Base-by-base conservation (phyloP, 805 yeast species). In the Saccharomycopsis vini region DNA sequence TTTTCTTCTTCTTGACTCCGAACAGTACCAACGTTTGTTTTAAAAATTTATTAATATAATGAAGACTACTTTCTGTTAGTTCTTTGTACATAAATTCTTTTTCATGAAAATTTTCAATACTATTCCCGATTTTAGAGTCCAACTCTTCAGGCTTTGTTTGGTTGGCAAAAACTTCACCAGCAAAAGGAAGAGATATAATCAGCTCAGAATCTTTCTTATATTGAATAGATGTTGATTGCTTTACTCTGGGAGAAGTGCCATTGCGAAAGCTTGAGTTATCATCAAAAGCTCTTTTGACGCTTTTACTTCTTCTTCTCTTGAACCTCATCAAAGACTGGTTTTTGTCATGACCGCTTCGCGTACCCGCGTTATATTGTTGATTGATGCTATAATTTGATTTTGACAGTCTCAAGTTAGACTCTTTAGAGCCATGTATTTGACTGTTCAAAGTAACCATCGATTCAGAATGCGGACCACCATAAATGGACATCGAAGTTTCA, bases 311-410 rank as follows among this genome's bases (percentile, higher is more conserved):
- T 46, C 84, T 65, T 34, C 74, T 73, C 46, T 72, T 67, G 69
- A 78, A 78, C 57, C 86, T 63, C 44, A 73, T 67, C 16, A 79
- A 77, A 0, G 84, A 83, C 53, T 77, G 79, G 0, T 85, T 84
- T 51, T 84, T 63, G 50, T 76, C 83, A 30, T 68, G 63, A 1
- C 82, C 74, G 43, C 78, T 61, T 0, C 66, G 62, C 7, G 65
- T 62, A 34, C 56, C 60, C 5, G 33, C 16, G 5, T 32, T n/a
- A n/a, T n/a, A n/a, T n/a, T n/a, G 12, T 31, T 43, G 49, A 24
- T 28, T 42, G 18, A 37, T 45, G 22, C 40, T 45, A 16, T 43
- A 45, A n/a, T 20, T 45, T 3, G 46, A 42, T 49, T 72, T 60
- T 30, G 66, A 51, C 2, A 63, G 55, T 39, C 68, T 52, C 7